Conservation (phyloP, 2,329 filamentous ascomycete genomes). For the Biscogniauxia sp. region DNA sequence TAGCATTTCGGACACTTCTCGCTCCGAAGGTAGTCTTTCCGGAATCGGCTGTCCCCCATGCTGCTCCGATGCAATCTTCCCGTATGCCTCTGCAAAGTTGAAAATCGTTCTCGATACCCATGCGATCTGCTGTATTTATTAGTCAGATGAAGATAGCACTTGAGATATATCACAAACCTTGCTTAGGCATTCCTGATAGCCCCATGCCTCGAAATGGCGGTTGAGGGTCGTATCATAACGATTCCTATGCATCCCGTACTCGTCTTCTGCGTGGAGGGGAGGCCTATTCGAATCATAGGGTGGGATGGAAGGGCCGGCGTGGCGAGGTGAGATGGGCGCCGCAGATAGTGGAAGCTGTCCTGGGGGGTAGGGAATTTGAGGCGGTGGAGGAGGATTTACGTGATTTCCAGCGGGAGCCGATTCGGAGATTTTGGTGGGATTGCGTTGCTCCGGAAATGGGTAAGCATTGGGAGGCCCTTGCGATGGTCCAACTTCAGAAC, state of each 20-base stretch:
- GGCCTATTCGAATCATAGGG: constrained; percentile 47
- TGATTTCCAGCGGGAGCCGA: constrained; percentile 20
- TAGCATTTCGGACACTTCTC: constrained; percentile 54
- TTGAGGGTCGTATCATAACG: constrained; percentile 46
- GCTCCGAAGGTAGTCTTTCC: constrained; percentile 53
- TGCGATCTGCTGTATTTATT: constrained; percentile 42
- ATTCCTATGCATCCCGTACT: constrained; percentile 39
- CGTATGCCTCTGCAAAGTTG: constrained; percentile 57
- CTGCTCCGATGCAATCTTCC: constrained; percentile 53
- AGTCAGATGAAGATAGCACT: constrained; percentile 1
- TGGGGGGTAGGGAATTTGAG: constrained; percentile 42
- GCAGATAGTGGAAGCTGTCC: constrained; percentile 41
- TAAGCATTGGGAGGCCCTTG: constrained; percentile 27
- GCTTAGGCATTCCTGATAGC: constrained; percentile 51
- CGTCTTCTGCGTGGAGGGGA: constrained; percentile 43
- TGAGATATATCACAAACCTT: constrained; percentile 36
- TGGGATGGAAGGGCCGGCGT: constrained; percentile 41
- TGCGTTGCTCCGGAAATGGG: constrained; percentile 28
- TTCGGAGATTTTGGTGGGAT: constrained; percentile 26
- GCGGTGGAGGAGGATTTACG: constrained; percentile 33
- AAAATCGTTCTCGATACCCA: constrained; percentile 51
- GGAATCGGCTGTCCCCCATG: constrained; percentile 52
- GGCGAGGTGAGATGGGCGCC: constrained; percentile 50
- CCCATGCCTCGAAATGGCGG: constrained; percentile 52
- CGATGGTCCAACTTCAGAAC: constrained; percentile 26